Evolutionary conservation across 2,329 filamentous ascomycete genomes (phyloP).

Genomic region (Pestalotiopsis sp.): DNA sequence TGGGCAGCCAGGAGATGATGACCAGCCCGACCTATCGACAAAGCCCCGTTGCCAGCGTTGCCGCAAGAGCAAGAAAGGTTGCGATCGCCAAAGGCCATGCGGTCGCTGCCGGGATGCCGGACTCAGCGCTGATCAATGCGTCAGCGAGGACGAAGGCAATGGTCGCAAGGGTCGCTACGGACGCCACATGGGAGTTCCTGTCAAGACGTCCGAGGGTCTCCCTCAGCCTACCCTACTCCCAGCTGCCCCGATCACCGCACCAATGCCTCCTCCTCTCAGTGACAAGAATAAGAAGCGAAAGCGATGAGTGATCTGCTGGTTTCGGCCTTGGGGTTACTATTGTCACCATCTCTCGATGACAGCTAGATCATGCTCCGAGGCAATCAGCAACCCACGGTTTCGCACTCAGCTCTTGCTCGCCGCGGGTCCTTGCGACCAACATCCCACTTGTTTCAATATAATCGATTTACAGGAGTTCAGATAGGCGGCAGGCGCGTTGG

Average conservation of each 20-base stretch:
- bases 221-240: conserved; percentile 35
- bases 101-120: conserved; percentile 95
- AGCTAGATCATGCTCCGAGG: neutral
- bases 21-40: conserved; percentile 87
- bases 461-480: conserved; percentile 1
- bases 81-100: conserved; percentile 93
- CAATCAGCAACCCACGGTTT: neutral
- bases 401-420: neutral
- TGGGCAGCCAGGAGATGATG: conserved; percentile 73
- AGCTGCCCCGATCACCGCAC: conserved; percentile 41
- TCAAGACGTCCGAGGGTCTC: conserved; percentile 55
- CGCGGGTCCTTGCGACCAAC: neutral
- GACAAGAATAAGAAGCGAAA: conserved; percentile 66
- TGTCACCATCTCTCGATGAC: neutral
- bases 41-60: conserved; percentile 98
- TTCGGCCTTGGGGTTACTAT: neutral
- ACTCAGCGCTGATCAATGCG: conserved; percentile 87
- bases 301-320: conserved; percentile 38
- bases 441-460: neutral
- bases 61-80: conserved; percentile 99
- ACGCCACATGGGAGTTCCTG: conserved; percentile 68
- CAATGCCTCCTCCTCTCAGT: conserved; percentile 22
- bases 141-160: conserved; percentile 97
- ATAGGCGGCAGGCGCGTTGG: conserved; percentile 8
- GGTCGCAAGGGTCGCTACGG: conserved; percentile 92